Evolutionary conservation across 1,284 basidiomycete genomes (phyloP).

Genomic region (Tilletiopsis washingtonensis): DNA sequence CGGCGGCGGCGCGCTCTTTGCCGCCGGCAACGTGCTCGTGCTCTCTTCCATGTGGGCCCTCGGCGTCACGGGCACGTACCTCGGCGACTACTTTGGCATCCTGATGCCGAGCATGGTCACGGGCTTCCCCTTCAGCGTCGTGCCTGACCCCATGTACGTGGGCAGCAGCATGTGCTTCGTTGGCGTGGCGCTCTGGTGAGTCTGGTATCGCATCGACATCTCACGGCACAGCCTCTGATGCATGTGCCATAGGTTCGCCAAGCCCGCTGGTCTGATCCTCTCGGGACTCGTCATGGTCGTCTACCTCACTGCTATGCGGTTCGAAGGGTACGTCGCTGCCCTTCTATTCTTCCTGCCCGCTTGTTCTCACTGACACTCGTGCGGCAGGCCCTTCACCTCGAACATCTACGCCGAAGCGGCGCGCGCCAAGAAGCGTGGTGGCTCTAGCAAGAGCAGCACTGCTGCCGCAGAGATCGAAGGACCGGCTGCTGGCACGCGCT

Average conservation of each 20-base stretch:
- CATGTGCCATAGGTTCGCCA: slow-evolving; percentile 20
- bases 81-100: slow-evolving; percentile 99
- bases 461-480: not conserved
- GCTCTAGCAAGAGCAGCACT: too few relatives aligned
- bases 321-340: slow-evolving; percentile 22
- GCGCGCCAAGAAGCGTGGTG: slow-evolving; percentile 12
- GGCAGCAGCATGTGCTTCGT: slow-evolving; percentile 45
- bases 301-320: slow-evolving; percentile 38
- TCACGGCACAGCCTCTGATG: not conserved
- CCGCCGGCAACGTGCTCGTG: slow-evolving; percentile 55
- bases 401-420: slow-evolving; percentile 43
- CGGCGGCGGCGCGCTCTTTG: slow-evolving; percentile 62
- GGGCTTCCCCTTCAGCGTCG: slow-evolving; percentile 90
- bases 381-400: slow-evolving; percentile 32
- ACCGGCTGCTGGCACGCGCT: not conserved
- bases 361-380: not conserved
- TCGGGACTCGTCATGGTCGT: slow-evolving; percentile 38
- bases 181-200: slow-evolving; percentile 39
- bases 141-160: slow-evolving; percentile 84
- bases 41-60: slow-evolving; percentile 81
- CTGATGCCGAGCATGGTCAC: slow-evolving; percentile 71
- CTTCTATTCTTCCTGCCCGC: not conserved
- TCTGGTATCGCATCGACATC: too few relatives aligned
- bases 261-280: slow-evolving; percentile 43
- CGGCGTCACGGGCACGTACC: slow-evolving; percentile 70